Conservation (phyloP, 768 basidiomycete genomes). For the Leccinum rimulosum region DNA sequence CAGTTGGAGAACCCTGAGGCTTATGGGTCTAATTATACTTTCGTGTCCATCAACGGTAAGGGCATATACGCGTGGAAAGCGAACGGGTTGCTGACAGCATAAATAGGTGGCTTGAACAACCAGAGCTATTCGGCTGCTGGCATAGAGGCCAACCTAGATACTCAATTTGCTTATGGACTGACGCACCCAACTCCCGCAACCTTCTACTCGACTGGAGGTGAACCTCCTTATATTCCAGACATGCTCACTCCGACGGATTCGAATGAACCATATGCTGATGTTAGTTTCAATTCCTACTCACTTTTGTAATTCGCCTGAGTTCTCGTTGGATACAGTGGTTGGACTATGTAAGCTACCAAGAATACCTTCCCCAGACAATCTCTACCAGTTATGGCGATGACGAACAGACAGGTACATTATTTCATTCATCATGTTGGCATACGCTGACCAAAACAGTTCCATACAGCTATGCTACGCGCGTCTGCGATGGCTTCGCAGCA, state of each 20-base stretch:
- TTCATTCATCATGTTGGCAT: not conserved
- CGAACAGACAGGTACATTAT: slow-evolving; percentile 59
- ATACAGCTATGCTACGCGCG: slow-evolving; percentile 50
- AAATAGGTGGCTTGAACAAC: slow-evolving; percentile 56
- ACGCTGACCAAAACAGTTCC: slow-evolving; percentile 44
- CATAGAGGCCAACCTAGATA: slow-evolving; percentile 64
- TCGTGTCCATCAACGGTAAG: slow-evolving; percentile 55
- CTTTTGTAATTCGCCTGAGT: not conserved
- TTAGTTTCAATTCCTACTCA: slow-evolving; percentile 20
- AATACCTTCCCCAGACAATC: slow-evolving; percentile 54
- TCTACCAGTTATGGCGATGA: slow-evolving; percentile 73
- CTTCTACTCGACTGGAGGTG: slow-evolving; percentile 64
- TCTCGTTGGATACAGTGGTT: slow-evolving; percentile 49
- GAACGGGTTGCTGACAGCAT: slow-evolving; percentile 7
- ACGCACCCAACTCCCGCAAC: slow-evolving; percentile 57
- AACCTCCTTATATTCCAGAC: slow-evolving; percentile 58
- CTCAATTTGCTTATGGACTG: slow-evolving; percentile 65
- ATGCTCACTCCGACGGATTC: slow-evolving; percentile 36
- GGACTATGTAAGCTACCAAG: slow-evolving; percentile 48
- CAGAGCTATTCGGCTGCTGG: slow-evolving; percentile 56
- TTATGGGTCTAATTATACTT: slow-evolving; percentile 47
- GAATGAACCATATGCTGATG: slow-evolving; percentile 50
- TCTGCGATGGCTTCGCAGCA: slow-evolving; percentile 59
- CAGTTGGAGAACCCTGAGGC: slow-evolving; percentile 47
- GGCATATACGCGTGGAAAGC: not conserved